Percentiles rank a stretch among this genome's conserved stretches.
phyloP scores from a whole-genome alignment of 129 eudicot species.

The Cynara cardunculus region DNA sequence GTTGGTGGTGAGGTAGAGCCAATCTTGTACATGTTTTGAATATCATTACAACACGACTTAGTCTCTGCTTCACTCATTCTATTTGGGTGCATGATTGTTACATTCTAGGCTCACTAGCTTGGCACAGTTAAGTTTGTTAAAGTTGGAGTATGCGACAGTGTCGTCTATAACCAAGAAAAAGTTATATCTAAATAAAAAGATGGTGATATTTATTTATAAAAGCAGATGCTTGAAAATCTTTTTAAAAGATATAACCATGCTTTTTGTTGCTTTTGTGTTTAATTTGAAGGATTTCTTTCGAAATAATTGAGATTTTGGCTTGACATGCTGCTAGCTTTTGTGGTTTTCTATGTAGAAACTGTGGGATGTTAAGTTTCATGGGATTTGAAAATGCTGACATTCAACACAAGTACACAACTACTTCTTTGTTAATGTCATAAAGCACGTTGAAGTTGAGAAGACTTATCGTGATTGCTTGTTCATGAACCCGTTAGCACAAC shows the following conservation, averaged over 20 bases:
- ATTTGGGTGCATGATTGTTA: background rate
- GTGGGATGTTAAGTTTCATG: background rate
- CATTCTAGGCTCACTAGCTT: background rate
- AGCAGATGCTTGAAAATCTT: background rate
- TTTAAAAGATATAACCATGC: background rate
- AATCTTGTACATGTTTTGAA: slow-evolving; percentile 11
- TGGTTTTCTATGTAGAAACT: background rate
- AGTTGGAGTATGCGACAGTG: background rate
- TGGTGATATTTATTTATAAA: background rate
- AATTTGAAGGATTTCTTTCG: background rate
- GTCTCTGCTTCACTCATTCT: background rate
- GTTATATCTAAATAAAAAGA: background rate
- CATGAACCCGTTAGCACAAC: no score
- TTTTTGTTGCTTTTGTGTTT: background rate
- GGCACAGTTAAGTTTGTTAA: background rate
- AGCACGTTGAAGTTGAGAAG: no score
- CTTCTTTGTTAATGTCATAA: no score
- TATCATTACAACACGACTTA: background rate
- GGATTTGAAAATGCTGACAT: no score
- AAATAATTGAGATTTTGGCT: background rate
- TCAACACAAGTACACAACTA: no score
- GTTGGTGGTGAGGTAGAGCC: slow-evolving; percentile 89
- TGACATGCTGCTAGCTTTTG: background rate
- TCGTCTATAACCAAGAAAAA: background rate
- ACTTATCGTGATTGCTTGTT: no score